A percentile compares a stretch with the other conserved stretches of the same genome.
Conservation (phyloP, 768 basidiomycete genomes). For the Wakefieldia striispora region DNA sequence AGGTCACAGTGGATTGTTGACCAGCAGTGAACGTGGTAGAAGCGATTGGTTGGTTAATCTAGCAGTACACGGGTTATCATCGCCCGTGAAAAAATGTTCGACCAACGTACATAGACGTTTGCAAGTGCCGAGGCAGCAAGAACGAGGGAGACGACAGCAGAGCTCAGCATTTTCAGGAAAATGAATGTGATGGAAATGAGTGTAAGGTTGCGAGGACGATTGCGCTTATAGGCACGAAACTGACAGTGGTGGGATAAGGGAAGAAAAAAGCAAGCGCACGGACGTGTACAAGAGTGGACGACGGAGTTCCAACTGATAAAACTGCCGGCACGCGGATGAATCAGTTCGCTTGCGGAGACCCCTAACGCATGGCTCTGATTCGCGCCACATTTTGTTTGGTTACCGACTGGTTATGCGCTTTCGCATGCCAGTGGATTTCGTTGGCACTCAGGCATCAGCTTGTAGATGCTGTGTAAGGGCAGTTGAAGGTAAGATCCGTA, state of each 20-base stretch:
- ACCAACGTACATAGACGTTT: conserved; percentile 50
- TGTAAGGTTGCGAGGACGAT: conserved; percentile 18
- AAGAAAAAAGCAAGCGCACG: background rate
- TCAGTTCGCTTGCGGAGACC: background rate
- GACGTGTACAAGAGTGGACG: background rate
- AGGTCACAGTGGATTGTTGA: conserved; percentile 46
- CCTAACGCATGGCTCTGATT: background rate
- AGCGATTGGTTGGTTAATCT: conserved; percentile 60
- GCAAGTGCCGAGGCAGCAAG: conserved; percentile 54
- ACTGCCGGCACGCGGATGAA: background rate
- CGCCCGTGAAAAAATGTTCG: background rate
- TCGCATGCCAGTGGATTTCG: conserved; percentile 5
- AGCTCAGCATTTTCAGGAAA: conserved; percentile 47
- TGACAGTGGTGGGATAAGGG: background rate
- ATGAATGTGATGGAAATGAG: conserved; percentile 23
- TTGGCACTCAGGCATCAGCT: background rate
- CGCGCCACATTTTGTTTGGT: no score
- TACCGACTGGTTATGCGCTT: no score
- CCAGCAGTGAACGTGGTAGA: conserved; percentile 49
- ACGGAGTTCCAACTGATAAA: conserved; percentile 34
- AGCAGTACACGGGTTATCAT: conserved; percentile 1
- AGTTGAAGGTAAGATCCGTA: conserved; percentile 10
- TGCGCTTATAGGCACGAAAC: background rate
- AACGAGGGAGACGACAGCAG: conserved; percentile 47
- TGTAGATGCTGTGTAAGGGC: conserved; percentile 3